These are phyloP conservation scores for Aspergillus tubingensis DNA, from an alignment of 2,329 filamentous ascomycete genomes.

Conservation along the genomic window DNA sequence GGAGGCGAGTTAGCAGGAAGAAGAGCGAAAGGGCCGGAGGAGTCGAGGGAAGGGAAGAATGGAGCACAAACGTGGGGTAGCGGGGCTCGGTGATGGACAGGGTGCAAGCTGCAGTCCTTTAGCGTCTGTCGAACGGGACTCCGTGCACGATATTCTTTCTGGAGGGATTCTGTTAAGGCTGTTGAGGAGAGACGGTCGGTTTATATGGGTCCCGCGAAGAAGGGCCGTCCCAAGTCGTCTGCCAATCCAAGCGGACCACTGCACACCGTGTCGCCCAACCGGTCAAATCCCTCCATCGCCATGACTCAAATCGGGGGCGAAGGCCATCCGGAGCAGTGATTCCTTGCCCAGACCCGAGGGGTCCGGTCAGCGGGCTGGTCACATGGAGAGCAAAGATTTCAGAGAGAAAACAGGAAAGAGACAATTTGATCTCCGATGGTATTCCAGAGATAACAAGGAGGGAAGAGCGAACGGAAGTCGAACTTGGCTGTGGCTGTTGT, in stretches of 20 bases:
- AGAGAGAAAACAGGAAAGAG: background rate
- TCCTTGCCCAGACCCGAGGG: background rate
- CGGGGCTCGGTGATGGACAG: constrained; percentile 12
- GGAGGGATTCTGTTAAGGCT: background rate
- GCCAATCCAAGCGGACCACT: constrained; percentile 2
- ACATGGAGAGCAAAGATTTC: background rate
- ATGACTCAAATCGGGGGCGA: background rate
- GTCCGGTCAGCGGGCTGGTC: background rate
- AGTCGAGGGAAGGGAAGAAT: constrained; percentile 24
- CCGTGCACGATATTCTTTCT: background rate
- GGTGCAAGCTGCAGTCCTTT: constrained; percentile 5
- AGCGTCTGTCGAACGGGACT: background rate
- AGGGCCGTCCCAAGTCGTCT: background rate
- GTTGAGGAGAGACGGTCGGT: background rate
- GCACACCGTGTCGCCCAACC: background rate
- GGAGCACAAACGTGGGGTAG: constrained; percentile 10
- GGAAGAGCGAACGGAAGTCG: too few relatives aligned
- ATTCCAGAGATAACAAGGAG: too few relatives aligned
- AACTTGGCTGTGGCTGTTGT: too few relatives aligned
- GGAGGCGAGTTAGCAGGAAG: background rate
- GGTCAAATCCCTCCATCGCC: background rate
- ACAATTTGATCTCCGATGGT: constrained; percentile 4
- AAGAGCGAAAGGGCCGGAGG: constrained; percentile 15
- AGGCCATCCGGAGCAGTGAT: background rate
- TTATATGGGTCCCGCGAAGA: background rate